Base-by-base conservation (phyloP, 352 stramenopile species). In the Phytophthora colocasiae region DNA sequence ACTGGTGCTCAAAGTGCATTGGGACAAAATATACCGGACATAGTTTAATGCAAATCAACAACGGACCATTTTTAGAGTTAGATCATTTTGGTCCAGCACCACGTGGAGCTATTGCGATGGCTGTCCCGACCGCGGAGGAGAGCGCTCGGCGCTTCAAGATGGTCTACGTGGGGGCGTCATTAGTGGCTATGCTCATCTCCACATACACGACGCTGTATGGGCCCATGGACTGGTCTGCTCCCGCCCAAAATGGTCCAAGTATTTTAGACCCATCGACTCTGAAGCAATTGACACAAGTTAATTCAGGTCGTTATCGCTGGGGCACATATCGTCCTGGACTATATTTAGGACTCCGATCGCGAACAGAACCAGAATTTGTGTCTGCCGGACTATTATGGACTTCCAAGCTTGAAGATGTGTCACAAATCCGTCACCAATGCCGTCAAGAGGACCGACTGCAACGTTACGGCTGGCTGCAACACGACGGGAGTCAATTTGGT, bases 331-430 rank as follows among this genome's bases (percentile, higher is more conserved):
- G 84, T 39, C 84, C 87, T 2, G 85, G 85, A 2, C 61, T 91
- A n/a, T 96, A 96, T 75, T 85, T 89, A 48, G 85, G 87, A 49
- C 53, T 96, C 31, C 81, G 85, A 22, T 96, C 87, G 19, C 84
- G 86, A 14, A 83, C 87, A 7, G 75, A 65, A 17, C 85, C 87
- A 15, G 73, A 74, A 47, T 87, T 78, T 58, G 74, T 96, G 38
- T 90, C 82, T 0, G 81, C 84, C 0, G 87, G 87, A 36, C 63
- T 96, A 59, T 80, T 96, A 47, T 96, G 87, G 87, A 68, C 69
- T 0, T 85, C 81, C n/a, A 68, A 81, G 50, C 66, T 89, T 43
- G 83, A 92, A 34, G 82, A 92, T 50, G 71, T 90, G 34, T 85
- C 82, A 41, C 85, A 93, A 68, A 60, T 96, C 15, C 71, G 85